Percentiles rank a stretch among this genome's conserved stretches.
Conservation (phyloP, 257 asterid species). For the Gardenia jasminoides region DNA sequence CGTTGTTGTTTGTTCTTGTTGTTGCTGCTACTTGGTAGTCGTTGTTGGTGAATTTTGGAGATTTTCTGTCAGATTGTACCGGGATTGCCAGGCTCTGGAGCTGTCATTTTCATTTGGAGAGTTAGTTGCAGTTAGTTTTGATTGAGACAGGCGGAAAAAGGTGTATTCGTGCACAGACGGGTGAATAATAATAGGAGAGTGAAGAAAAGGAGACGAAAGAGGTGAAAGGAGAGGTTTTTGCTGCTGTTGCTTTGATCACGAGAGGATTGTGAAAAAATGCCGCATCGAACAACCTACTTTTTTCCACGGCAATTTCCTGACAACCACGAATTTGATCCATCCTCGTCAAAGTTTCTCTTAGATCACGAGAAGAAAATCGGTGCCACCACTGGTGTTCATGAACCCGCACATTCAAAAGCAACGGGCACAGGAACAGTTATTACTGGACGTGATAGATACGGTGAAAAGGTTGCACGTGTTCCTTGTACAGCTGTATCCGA, state of each 20-base stretch:
- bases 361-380: constrained; percentile 71
- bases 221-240: too few relatives aligned
- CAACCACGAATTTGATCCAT: constrained; percentile 36
- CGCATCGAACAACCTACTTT: constrained; percentile 87
- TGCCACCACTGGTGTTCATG: background rate
- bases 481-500: constrained; percentile 19
- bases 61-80: background rate
- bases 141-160: constrained; percentile 11
- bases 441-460: background rate
- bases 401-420: constrained; percentile 24
- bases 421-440: constrained; percentile 1
- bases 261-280: constrained; percentile 56
- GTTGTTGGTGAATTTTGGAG: background rate
- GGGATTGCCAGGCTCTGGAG: background rate
- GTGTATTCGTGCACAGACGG: background rate
- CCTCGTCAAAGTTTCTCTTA: constrained; percentile 43
- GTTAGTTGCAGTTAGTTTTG: constrained; percentile 3
- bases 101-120: constrained; percentile 10
- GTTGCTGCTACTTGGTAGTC: background rate
- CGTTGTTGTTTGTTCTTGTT: too few relatives aligned
- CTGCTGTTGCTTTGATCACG: constrained; percentile 36
- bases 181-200: background rate
- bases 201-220: too few relatives aligned
- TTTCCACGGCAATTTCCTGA: constrained; percentile 89
- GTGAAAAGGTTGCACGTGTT: background rate